These are phyloP conservation scores for Thermomucor indicae-seudaticae DNA, from an alignment of 371 early-diverging fungal genomes.

Conservation along the genomic window DNA sequence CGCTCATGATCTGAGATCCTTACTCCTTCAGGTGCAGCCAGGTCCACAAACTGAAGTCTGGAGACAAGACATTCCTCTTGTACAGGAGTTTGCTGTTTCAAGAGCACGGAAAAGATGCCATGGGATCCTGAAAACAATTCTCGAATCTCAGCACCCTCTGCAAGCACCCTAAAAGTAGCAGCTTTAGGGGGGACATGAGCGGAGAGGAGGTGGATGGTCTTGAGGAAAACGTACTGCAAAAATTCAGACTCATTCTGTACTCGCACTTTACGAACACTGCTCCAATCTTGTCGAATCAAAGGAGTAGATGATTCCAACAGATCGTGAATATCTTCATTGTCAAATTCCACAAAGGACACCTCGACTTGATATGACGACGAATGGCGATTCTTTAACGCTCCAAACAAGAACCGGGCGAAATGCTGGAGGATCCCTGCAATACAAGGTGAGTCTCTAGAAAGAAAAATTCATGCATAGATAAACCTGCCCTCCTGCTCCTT, in stretches of 20 bases:
- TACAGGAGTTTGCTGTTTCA: constrained; percentile 59
- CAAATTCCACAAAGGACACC: constrained; percentile 86
- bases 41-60: constrained; percentile 99
- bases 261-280: constrained; percentile 78
- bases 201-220: background rate
- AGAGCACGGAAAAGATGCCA: constrained; percentile 94
- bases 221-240: constrained; percentile 53
- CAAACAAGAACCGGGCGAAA: constrained; percentile 67
- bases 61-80: constrained; percentile 45
- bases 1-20: background rate
- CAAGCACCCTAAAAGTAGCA: constrained; percentile 28
- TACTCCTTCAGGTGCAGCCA: constrained; percentile 99
- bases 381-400: constrained; percentile 25
- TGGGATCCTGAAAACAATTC: constrained; percentile 98
- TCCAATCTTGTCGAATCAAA: constrained; percentile 88
- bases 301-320: constrained; percentile 49
- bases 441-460: constrained; percentile 13
- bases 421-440: constrained; percentile 81
- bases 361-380: constrained; percentile 65
- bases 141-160: constrained; percentile 77
- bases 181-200: background rate
- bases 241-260: constrained; percentile 76
- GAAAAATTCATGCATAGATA: background rate
- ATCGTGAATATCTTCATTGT: constrained; percentile 93
- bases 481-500: constrained; percentile 14